Percentiles rank a stretch among this genome's conserved stretches.
These are phyloP conservation scores for Russula olivacea DNA, from an alignment of 768 basidiomycete genomes.

Conservation along the genomic window DNA sequence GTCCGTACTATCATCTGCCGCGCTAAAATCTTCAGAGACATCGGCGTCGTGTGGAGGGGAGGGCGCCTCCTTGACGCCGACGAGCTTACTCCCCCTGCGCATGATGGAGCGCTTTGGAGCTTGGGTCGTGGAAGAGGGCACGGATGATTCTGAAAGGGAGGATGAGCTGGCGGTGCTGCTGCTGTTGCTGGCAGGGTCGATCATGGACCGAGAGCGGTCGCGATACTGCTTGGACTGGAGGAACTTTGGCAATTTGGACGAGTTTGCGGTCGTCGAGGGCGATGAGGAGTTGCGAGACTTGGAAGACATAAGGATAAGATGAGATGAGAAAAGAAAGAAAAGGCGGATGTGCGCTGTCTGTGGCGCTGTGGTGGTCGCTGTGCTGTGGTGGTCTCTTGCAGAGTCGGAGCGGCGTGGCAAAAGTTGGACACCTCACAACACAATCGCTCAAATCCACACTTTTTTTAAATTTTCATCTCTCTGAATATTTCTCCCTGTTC, in stretches of 20 bases:
- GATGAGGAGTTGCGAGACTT: conserved; percentile 41
- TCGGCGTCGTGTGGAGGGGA: conserved; percentile 29
- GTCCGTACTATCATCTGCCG: conserved; percentile 35
- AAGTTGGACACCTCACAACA: not conserved
- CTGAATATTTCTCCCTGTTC: too few relatives aligned
- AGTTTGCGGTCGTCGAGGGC: conserved; percentile 40
- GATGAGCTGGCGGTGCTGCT: conserved; percentile 38
- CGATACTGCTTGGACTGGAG: conserved; percentile 53
- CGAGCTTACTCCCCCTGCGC: conserved; percentile 22
- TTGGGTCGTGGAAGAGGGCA: conserved; percentile 12
- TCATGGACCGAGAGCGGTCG: conserved; percentile 54
- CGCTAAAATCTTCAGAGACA: conserved; percentile 29
- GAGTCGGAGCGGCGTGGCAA: conserved; percentile 11
- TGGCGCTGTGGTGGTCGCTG: conserved; percentile 11
- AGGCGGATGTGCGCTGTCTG: not conserved
- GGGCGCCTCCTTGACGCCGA: conserved; percentile 24
- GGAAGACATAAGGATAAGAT: conserved; percentile 37
- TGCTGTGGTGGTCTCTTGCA: conserved; percentile 11
- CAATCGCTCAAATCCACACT: not conserved
- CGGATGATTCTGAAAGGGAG: conserved; percentile 30
- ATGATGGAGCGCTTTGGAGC: conserved; percentile 21
- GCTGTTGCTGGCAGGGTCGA: conserved; percentile 36
- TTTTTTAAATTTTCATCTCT: not conserved
- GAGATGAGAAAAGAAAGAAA: not conserved
- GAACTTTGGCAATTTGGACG: conserved; percentile 60